A percentile compares a stretch with the other conserved stretches of the same genome.
Evolutionary conservation across 2,329 filamentous ascomycete genomes (phyloP).

Genomic region (Fusarium lyarnte): DNA sequence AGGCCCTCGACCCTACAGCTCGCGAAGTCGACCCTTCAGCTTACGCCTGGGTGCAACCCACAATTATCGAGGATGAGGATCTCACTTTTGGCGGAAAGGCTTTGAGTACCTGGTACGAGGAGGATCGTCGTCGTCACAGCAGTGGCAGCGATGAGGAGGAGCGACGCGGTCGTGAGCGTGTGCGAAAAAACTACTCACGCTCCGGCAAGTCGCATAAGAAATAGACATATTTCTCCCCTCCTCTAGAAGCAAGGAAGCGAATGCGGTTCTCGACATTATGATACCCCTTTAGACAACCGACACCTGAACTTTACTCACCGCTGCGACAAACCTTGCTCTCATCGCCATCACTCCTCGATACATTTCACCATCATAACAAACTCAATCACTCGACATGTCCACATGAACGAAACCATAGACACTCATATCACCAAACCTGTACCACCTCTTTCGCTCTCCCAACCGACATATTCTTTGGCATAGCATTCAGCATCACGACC

Average conservation of each 20-base stretch:
- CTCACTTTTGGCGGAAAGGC: constrained; percentile 70
- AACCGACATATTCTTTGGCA: constrained; percentile 7
- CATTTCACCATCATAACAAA: constrained; percentile 20
- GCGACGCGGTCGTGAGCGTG: constrained; percentile 52
- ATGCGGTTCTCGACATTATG: constrained; percentile 28
- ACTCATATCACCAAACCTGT: constrained; percentile 18
- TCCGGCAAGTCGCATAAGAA: constrained; percentile 47
- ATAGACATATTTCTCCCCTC: constrained; percentile 25
- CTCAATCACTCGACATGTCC: constrained; percentile 24
- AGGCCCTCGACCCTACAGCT: constrained; percentile 47
- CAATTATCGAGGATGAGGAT: constrained; percentile 69
- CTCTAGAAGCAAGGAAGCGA: constrained; percentile 2
- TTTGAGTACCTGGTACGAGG: constrained; percentile 68
- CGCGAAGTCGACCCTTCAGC: constrained; percentile 48
- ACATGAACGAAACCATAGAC: constrained; percentile 38
- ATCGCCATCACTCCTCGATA: constrained; percentile 8
- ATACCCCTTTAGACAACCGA: constrained; percentile 32
- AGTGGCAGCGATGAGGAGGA: constrained; percentile 52
- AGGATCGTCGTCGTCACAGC: constrained; percentile 60
- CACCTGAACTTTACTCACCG: constrained; percentile 1
- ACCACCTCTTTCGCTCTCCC: constrained; percentile 23
- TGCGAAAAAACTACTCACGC: constrained; percentile 45
- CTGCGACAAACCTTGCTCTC: constrained; percentile 7
- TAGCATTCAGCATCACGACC: constrained; percentile 19
- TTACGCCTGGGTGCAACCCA: constrained; percentile 62